Conservation (phyloP, 495 filamentous ascomycete genomes). For the Penicillium maclennaniae region DNA sequence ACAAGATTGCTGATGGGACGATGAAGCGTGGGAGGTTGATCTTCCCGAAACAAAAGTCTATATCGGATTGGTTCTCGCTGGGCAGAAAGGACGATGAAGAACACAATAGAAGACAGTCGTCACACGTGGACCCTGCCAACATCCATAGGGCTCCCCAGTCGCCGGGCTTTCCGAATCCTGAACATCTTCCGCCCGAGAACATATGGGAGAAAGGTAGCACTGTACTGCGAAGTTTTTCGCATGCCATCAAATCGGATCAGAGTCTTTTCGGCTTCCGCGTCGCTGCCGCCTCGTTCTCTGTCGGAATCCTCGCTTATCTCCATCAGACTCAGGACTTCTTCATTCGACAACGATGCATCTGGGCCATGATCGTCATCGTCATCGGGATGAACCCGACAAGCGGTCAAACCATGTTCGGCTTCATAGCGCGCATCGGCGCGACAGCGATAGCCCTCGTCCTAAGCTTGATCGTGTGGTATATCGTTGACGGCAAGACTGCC, state of each 20-base stretch:
- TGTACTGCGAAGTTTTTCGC: constrained; percentile 22
- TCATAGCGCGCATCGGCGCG: constrained; percentile 61
- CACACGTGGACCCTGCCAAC: constrained; percentile 16
- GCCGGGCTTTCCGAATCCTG: constrained; percentile 51
- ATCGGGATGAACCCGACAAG: constrained; percentile 58
- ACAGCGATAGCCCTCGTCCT: constrained; percentile 56
- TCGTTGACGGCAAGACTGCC: constrained; percentile 57
- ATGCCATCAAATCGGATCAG: constrained; percentile 27
- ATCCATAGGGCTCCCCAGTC: constrained; percentile 3
- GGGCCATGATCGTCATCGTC: constrained; percentile 74
- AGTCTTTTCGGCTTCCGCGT: constrained; percentile 63
- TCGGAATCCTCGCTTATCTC: constrained; percentile 67
- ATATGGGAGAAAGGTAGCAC: constrained; percentile 53
- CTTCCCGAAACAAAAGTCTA: constrained; percentile 50
- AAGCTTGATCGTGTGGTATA: constrained; percentile 69
- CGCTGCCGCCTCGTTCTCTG: constrained; percentile 64
- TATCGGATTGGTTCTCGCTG: constrained; percentile 41
- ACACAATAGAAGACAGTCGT: constrained; percentile 19
- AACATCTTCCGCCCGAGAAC: constrained; percentile 65
- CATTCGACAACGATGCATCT: constrained; percentile 64
- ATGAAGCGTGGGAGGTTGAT: constrained; percentile 59
- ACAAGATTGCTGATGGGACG: constrained; percentile 47
- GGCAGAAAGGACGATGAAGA: constrained; percentile 10
- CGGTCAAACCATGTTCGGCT: constrained; percentile 64
- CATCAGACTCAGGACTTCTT: constrained; percentile 64